These are phyloP conservation scores for Fistulifera solaris DNA, from an alignment of 108 stramenopile genomes.

Conservation along the genomic window DNA sequence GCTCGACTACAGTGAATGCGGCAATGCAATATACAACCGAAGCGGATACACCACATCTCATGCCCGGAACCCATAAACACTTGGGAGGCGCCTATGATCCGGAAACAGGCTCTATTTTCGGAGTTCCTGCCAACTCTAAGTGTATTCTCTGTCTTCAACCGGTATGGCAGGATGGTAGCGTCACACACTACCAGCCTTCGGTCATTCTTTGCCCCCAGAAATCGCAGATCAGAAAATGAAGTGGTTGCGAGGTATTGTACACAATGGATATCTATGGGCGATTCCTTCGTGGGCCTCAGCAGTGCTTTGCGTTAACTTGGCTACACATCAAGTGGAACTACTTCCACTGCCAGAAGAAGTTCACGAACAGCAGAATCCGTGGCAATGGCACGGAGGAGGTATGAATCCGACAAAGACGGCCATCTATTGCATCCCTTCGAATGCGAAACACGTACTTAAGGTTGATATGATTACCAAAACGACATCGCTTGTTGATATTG, in stretches of 20 bases:
- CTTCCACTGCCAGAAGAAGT: constrained; percentile 32
- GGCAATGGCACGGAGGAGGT: constrained; percentile 86
- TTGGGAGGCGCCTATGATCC: constrained; percentile 72
- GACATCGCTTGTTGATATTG: constrained; percentile 47
- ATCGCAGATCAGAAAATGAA: constrained; percentile 47
- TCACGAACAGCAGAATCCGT: constrained; percentile 33
- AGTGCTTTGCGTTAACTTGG: constrained; percentile 56
- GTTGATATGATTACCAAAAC: constrained; percentile 56
- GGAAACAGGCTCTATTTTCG: constrained; percentile 62
- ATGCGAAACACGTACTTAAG: constrained; percentile 64
- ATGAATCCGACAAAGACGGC: constrained; percentile 61
- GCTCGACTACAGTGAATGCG: constrained; percentile 30
- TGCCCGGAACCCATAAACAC: constrained; percentile 61
- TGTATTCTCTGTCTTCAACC: constrained; percentile 36
- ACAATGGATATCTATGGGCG: constrained; percentile 64
- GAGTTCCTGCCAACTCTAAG: constrained; percentile 56
- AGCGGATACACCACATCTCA: constrained; percentile 19
- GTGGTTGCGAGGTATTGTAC: constrained; percentile 70
- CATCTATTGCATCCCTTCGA: constrained; percentile 79
- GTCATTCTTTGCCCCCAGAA: constrained; percentile 46
- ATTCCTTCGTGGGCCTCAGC: constrained; percentile 64
- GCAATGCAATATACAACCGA: constrained; percentile 20
- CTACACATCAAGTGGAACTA: constrained; percentile 31
- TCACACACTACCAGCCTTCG: neutral
- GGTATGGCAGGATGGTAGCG: neutral